Conservation (phyloP, 305 asterid genomes). For the Solanum hybrid region DNA sequence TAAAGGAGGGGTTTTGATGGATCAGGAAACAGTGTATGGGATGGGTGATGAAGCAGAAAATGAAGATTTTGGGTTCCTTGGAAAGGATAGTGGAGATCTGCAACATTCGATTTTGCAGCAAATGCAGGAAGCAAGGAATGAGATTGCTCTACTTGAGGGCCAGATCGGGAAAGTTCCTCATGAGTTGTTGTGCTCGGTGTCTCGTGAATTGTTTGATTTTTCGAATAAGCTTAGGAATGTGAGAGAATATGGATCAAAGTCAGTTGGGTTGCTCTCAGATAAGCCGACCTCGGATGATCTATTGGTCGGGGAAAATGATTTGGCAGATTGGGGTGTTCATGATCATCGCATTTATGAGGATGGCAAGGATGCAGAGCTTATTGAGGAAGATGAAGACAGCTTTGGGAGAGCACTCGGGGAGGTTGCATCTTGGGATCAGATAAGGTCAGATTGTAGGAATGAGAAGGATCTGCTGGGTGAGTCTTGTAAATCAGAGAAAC, state of each 20-base stretch:
- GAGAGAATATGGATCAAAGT: slow-evolving; percentile 63
- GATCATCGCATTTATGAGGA: slow-evolving; percentile 66
- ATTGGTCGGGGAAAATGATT: slow-evolving; percentile 86
- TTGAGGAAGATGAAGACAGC: slow-evolving; percentile 96
- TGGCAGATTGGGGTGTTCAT: slow-evolving; percentile 92
- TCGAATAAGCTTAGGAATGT: slow-evolving; percentile 54
- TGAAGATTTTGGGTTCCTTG: slow-evolving; percentile 58
- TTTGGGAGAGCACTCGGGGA: slow-evolving; percentile 93
- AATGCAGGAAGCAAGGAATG: slow-evolving; percentile 67
- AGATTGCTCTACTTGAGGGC: slow-evolving; percentile 76
- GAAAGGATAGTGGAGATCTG: slow-evolving; percentile 53
- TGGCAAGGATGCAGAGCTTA: slow-evolving; percentile 77
- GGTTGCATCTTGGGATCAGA: slow-evolving; percentile 90
- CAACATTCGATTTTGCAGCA: slow-evolving; percentile 71
- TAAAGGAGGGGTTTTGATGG: slow-evolving; percentile 77
- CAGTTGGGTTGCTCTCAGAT: slow-evolving; percentile 50
- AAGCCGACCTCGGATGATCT: slow-evolving; percentile 71
- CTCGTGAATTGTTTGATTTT: slow-evolving; percentile 64
- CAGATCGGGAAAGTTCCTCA: slow-evolving; percentile 58
- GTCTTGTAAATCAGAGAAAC: slow-evolving; percentile 72
- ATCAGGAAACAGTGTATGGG: slow-evolving; percentile 59
- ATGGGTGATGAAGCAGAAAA: slow-evolving; percentile 72
- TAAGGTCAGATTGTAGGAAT: slow-evolving; percentile 52
- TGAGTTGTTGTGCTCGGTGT: slow-evolving; percentile 48
- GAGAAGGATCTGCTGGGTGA: slow-evolving; percentile 70